These are phyloP conservation scores for Arxiozyma telluris DNA, from an alignment of 1,139 yeast species.

Conservation along the genomic window DNA sequence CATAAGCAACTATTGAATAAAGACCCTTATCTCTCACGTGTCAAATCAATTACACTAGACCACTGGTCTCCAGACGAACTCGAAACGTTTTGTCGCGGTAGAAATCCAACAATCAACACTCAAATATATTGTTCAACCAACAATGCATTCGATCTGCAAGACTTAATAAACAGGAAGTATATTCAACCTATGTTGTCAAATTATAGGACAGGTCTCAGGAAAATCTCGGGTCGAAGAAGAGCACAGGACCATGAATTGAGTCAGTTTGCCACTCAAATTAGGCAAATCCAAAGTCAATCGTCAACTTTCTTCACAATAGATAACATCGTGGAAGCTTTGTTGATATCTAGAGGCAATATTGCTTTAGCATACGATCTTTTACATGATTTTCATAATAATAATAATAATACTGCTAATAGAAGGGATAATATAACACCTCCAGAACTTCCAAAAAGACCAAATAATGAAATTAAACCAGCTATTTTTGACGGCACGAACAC, in stretches of 20 bases:
- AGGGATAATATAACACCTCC: conserved; percentile 7
- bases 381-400: neutral
- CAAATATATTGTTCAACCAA: conserved; percentile 3
- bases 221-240: conserved; percentile 4
- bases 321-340: conserved; percentile 9
- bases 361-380: conserved; percentile 6
- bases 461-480: conserved; percentile 13
- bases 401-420: neutral
- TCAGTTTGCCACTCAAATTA: conserved; percentile 7
- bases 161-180: conserved; percentile 8
- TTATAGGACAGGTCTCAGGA: neutral
- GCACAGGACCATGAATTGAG: conserved; percentile 11
- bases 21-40: conserved; percentile 8
- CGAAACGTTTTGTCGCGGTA: conserved; percentile 2
- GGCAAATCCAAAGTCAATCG: conserved; percentile 7
- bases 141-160: conserved; percentile 5
- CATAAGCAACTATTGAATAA: conserved; percentile 8
- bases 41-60: conserved; percentile 10
- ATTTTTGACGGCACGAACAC: conserved; percentile 16
- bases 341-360: conserved; percentile 7
- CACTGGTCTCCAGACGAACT: conserved; percentile 8
- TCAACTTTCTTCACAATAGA: conserved; percentile 7
- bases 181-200: neutral
- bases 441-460: conserved; percentile 15
- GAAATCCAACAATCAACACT: neutral